Evolutionary conservation across 2,329 filamentous ascomycete species (phyloP), one percentile per base, ranked within the genome.

Genomic region (Apiospora sp.): DNA sequence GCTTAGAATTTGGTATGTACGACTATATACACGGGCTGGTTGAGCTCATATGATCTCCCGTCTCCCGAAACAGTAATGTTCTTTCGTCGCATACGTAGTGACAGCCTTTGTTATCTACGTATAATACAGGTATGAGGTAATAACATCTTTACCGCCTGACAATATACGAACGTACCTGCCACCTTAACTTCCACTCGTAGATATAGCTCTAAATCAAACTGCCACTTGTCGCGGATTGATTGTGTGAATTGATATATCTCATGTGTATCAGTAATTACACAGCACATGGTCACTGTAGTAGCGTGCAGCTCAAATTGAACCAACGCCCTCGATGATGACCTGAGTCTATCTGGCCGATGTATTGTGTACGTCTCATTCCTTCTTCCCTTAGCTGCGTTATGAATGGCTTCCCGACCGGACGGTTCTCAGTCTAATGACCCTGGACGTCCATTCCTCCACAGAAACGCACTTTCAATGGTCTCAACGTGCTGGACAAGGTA

Each of bases 391-490:
- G 54, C 10, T 61, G 30, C 30, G 58, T 37, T 64, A 64, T 24
- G 58, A n/a, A 64, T 64, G 58, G 58, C 19, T 41, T 64, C 58
- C 58, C 58, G 58, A 24, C 58, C 34, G 34, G 58, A 64, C 58
- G 58, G 58, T 64, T 64, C 58, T 64, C 58, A 64, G 58, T 41
- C 58, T 41, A 64, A 24, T 8, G n/a, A 64, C 58, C 58, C 58
- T 64, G 58, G 58, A 24, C n/a, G 34, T n/a, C 58, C 58, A 64
- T 64, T 64, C 58, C 58, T 64, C 58, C 34, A 41, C 58, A 64
- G 34, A 64, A 37, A 64, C 19, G 58, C 58, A 64, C n/a, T 41
- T 41, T 64, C 30, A 37, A 64, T 64, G 58, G 58, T 58, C 58
- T 64, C 34, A 64, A 64, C 58, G 58, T 64, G 58, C 58, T 64